These are phyloP conservation scores for Ambrosiella xylebori DNA, from an alignment of 2,329 filamentous ascomycete genomes.

Conservation along the genomic window DNA sequence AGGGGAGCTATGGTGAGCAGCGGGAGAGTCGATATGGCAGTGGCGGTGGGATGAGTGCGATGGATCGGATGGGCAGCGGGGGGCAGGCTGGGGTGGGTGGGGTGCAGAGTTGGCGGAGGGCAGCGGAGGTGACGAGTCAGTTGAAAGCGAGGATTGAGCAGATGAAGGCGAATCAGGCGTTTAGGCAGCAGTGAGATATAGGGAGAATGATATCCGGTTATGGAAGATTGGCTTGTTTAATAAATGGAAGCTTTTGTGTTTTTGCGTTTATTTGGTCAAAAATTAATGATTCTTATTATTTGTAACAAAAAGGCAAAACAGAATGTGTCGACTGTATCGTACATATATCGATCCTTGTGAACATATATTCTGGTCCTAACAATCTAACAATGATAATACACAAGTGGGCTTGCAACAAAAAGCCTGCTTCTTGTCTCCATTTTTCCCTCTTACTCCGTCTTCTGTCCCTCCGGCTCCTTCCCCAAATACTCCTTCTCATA, in stretches of 20 bases:
- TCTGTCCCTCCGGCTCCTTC: neutral
- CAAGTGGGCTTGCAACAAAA: too few relatives aligned
- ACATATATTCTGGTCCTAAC: too few relatives aligned
- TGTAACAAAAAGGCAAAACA: too few relatives aligned
- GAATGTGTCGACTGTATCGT: too few relatives aligned
- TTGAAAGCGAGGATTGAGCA: conserved; percentile 94
- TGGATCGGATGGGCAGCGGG: conserved; percentile 5
- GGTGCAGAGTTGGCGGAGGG: conserved; percentile 89
- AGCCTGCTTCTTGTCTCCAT: too few relatives aligned
- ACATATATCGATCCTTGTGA: too few relatives aligned
- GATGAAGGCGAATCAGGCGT: conserved; percentile 55
- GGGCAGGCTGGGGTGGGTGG: conserved; percentile 20
- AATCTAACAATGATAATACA: too few relatives aligned
- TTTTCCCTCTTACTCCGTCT: neutral
- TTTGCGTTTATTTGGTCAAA: too few relatives aligned
- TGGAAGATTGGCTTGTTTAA: neutral
- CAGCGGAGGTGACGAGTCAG: conserved; percentile 93
- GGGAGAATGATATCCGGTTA: neutral
- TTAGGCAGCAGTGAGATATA: conserved; percentile 3
- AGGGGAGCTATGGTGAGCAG: conserved; percentile 8
- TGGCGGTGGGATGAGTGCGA: neutral
- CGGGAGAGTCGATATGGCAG: neutral
- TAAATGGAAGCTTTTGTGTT: neutral
- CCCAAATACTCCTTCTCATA: conserved; percentile 21
- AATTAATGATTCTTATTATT: too few relatives aligned